Evolutionary conservation across 768 basidiomycete species (phyloP), one percentile per base, ranked within the genome.

Genomic region (Rhodosporidiobolus sp.): DNA sequence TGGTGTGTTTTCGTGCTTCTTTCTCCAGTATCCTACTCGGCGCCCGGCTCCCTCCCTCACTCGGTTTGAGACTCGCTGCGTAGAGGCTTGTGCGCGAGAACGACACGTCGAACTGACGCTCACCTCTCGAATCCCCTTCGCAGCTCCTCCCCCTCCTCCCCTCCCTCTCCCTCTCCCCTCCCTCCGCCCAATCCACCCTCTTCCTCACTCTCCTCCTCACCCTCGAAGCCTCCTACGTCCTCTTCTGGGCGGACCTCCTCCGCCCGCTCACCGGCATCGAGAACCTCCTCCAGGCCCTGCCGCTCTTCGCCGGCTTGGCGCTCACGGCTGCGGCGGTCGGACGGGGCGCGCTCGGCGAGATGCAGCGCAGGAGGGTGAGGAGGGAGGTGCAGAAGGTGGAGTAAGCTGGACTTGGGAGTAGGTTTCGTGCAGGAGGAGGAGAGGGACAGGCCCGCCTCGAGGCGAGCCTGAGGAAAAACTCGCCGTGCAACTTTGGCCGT

Each of bases 241-340:
- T 63, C 54, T 72, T 74, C 69, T 76, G 74, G 77, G 26, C 67
- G 67, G 49, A 63, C 57, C 50, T 73, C 38, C 54, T 70, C 67
- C 48, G 58, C 69, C 14, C 38, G 38, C 38, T 43, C 14, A n/a
- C n/a, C n/a, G n/a, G n/a, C n/a, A n/a, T n/a, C n/a, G n/a, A 7
- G 38, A 58, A 65, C 45, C 63, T 75, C 56, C 50, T 76, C 56
- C 68, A 54, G 53, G 64, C 68, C n/a, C 60, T 74, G 57, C 74
- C 69, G 1, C 45, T 48, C 55, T 70, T 75, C 38, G 60, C 19
- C 22, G 70, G 56, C 24, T 34, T 76, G 32, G 66, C 58, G 3
- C 19, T 63, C 6, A 34, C 65, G 4, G 57, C 60, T 19, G 67
- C 68, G 10, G 30, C 46, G 32, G 64, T 67, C 30, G 72, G 69